Percentiles rank a stretch among this genome's conserved stretches.
phyloP scores from a whole-genome alignment of 768 basidiomycete species.

The Xerocomellus intermedius region DNA sequence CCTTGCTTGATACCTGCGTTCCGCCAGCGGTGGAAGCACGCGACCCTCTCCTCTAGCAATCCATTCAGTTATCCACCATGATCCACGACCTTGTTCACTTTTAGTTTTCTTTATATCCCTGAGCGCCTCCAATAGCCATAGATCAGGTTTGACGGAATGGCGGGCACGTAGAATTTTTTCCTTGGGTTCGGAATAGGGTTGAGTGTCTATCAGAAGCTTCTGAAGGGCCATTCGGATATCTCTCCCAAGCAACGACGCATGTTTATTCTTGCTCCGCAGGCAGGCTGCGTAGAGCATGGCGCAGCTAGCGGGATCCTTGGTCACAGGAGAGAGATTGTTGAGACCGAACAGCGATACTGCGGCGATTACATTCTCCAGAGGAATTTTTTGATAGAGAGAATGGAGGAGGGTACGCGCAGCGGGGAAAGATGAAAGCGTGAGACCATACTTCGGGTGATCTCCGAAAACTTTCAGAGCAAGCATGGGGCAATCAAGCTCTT shows the following conservation, averaged over 20 bases:
- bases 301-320: constrained; percentile 55
- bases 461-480: constrained; percentile 62
- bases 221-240: constrained; percentile 44
- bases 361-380: constrained; percentile 48
- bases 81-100: constrained; percentile 27
- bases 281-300: constrained; percentile 59
- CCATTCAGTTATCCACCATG: constrained; percentile 30
- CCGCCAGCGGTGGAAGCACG: constrained; percentile 14
- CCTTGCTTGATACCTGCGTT: constrained; percentile 17
- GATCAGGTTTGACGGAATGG: constrained; percentile 33
- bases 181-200: constrained; percentile 19
- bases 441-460: constrained; percentile 58
- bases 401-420: constrained; percentile 59
- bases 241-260: constrained; percentile 40
- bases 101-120: constrained; percentile 36
- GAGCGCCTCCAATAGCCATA: constrained; percentile 39
- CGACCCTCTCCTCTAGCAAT: constrained; percentile 23
- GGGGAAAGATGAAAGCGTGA: constrained; percentile 45
- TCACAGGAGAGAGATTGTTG: constrained; percentile 53
- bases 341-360: constrained; percentile 53
- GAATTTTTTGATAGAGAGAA: constrained; percentile 46
- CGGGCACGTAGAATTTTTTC: constrained; percentile 22
- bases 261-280: constrained; percentile 42
- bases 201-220: constrained; percentile 25
- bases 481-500: constrained; percentile 51